phyloP scores from a whole-genome alignment of 495 filamentous ascomycete genomes.

The Neurospora sp. region DNA sequence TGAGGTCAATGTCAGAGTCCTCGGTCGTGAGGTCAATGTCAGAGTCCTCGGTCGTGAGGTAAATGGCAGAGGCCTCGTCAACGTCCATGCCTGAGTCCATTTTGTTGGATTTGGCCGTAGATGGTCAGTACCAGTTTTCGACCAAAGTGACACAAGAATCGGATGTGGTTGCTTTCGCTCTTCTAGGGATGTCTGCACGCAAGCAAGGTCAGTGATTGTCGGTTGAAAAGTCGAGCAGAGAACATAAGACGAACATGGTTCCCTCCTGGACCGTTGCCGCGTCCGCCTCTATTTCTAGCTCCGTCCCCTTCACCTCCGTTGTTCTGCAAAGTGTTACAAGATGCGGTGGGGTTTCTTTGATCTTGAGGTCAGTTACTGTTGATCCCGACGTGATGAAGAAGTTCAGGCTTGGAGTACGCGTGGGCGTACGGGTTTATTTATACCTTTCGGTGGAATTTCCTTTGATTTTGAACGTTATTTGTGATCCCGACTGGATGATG shows the following conservation, averaged over 20 bases:
- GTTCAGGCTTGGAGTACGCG: background rate
- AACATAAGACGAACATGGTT: background rate
- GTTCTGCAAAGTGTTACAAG: background rate
- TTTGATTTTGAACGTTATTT: background rate
- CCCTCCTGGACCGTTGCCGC: background rate
- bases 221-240: background rate
- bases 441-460: background rate
- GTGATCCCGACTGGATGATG: background rate
- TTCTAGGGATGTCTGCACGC: background rate
- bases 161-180: background rate
- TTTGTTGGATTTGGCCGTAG: background rate
- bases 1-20: too few species aligned
- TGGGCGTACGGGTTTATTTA: background rate
- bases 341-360: background rate
- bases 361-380: background rate
- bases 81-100: background rate
- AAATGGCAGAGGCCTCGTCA: background rate
- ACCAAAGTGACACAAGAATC: background rate
- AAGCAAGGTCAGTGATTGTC: background rate
- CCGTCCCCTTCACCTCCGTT: background rate
- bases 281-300: background rate
- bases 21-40: too few species aligned
- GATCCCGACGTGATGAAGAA: background rate
- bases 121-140: background rate
- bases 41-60: too few species aligned